These are phyloP conservation scores for Boletus vermiculosoides DNA, from an alignment of 768 basidiomycete species.

Conservation along the genomic window DNA sequence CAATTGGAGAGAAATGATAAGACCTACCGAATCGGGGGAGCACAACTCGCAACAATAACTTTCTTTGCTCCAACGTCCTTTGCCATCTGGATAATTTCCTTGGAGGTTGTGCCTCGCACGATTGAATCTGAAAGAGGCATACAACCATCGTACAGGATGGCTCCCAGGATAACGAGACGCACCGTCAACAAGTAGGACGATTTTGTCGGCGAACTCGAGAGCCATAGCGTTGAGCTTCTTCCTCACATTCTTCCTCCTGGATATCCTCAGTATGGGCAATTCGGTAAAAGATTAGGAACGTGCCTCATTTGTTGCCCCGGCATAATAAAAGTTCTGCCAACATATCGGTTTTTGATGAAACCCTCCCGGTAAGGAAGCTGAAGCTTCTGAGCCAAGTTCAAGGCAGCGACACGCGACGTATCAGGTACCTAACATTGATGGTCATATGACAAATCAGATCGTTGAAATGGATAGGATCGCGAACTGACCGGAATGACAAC, in stretches of 20 bases:
- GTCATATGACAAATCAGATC: not conserved
- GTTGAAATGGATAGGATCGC: not conserved
- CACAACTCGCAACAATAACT: slow-evolving; percentile 95
- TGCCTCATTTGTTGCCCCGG: slow-evolving; percentile 95
- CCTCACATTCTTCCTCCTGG: slow-evolving; percentile 88
- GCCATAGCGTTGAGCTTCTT: slow-evolving; percentile 98
- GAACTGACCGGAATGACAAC: slow-evolving; percentile 87
- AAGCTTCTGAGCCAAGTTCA: slow-evolving; percentile 91
- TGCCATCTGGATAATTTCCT: slow-evolving; percentile 99
- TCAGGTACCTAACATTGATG: slow-evolving; percentile 72
- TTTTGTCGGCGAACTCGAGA: slow-evolving; percentile 88
- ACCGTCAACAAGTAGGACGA: slow-evolving; percentile 96
- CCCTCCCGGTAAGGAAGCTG: slow-evolving; percentile 93
- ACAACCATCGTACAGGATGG: not conserved
- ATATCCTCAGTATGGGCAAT: slow-evolving; percentile 2
- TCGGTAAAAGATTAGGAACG: not conserved
- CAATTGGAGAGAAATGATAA: not conserved
- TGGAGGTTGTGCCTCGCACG: slow-evolving; percentile 96
- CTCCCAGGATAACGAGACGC: slow-evolving; percentile 16
- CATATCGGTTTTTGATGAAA: slow-evolving; percentile 98
- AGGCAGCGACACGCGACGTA: slow-evolving; percentile 92
- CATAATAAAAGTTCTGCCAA: slow-evolving; percentile 99
- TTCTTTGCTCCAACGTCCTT: slow-evolving; percentile 97
- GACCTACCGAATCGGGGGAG: slow-evolving; percentile 86
- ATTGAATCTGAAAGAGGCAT: slow-evolving; percentile 73